Base-by-base conservation (phyloP, 139 green algal species). In the Coelastrella sp. region DNA sequence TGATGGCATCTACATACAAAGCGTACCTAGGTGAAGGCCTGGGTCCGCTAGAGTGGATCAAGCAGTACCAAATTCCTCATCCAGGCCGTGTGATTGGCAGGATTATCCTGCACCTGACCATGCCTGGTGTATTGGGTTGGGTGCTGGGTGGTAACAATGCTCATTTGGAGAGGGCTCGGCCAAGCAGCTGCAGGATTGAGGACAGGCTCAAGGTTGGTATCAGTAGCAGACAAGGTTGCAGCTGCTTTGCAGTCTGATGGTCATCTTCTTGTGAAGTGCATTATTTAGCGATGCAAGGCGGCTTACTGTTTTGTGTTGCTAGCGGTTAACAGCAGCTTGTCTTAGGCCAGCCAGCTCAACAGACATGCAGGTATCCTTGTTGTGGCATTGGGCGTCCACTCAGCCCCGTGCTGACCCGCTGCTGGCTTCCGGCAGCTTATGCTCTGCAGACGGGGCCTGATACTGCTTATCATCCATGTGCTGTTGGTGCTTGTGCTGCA, bases 21-120 rank as follows among this genome's bases (percentile, higher is more conserved):
- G 95, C 96, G 16, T 97, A 98, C 92, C 92, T 99, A 77, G 97
- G 97, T 1, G 97, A 99, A 92, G 96, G 93, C 73, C 92, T 99
- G 77, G 98, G 98, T 20, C 93, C 95, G 3, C 91, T 98, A 66
- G 92, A 92, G 78, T 95, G 86, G 83, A 91, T 97, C 68, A 92
- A 90, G 57, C 60, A 75, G 59, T 90, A 80, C 54, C 96, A 97
- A 86, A 99, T 99, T 85, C 98, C 97, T n/a, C 98, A 99, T 91
- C 97, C 97, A 3, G 98, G 98, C 14, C 93, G 94, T n/a, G 94
- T 99, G n/a, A 83, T 80, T 0, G 93, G 94, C 0, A 93, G 95
- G 71, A 73, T 95, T 7, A 91, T 97, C 23, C 95, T 99, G 93
- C 96, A 96, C 88, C 56, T 94, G 11, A 96, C 95, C 11, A 98